Percentiles rank a stretch among this genome's conserved stretches.
Evolutionary conservation across 2,329 filamentous ascomycete species (phyloP).

Genomic region (Rutstroemia sp.): DNA sequence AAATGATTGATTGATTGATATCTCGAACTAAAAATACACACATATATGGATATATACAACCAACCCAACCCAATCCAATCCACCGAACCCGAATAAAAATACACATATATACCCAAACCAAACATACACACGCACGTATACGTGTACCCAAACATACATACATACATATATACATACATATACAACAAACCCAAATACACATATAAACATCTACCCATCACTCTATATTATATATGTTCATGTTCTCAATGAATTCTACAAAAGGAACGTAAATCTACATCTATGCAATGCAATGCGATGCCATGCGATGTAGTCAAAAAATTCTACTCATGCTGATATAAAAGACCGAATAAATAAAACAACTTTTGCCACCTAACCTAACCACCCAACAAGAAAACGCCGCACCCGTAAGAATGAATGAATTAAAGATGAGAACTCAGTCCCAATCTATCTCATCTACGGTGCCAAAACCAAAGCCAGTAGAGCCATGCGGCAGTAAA

Average conservation of each 20-base stretch:
- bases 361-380: background rate
- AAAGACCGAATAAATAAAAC: no score
- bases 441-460: constrained; percentile 15
- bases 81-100: background rate
- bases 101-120: background rate
- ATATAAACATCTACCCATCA: background rate
- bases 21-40: no score
- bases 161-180: background rate
- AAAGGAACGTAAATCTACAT: no score
- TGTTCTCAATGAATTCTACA: background rate
- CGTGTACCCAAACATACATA: background rate
- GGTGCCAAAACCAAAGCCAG: constrained; percentile 80
- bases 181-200: background rate
- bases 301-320: no score
- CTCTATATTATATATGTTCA: constrained; percentile 1
- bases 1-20: no score
- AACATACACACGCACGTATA: background rate
- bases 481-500: constrained; percentile 97
- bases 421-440: background rate
- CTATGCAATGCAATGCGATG: no score
- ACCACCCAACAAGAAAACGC: background rate
- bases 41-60: no score
- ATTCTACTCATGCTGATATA: no score
- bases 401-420: background rate
- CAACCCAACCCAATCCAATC: background rate